These are phyloP conservation scores for Rhexocercosporidium sp. DNA, from an alignment of 2,329 filamentous ascomycete species.

Conservation along the genomic window DNA sequence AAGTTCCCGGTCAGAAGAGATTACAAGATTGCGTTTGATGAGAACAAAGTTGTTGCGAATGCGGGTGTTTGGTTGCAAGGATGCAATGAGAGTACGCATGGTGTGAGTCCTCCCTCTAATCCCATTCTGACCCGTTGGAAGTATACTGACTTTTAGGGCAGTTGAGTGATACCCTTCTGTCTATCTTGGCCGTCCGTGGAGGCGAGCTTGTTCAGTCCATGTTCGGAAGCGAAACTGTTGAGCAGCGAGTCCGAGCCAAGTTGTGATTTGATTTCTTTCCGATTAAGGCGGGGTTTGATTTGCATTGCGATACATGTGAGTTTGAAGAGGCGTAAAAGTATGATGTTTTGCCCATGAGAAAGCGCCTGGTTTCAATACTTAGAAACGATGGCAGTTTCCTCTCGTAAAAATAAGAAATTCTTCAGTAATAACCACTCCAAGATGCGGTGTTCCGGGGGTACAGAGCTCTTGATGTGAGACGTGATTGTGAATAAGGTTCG, in stretches of 20 bases:
- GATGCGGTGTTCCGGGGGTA: no score
- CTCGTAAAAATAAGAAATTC: neutral
- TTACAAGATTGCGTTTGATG: slow-evolving; percentile 76
- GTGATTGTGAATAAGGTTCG: no score
- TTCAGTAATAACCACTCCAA: neutral
- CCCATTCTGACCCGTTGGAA: neutral
- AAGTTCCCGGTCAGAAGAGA: slow-evolving; percentile 76
- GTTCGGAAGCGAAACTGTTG: slow-evolving; percentile 54
- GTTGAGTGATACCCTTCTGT: slow-evolving; percentile 82
- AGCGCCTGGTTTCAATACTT: neutral
- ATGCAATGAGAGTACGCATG: slow-evolving; percentile 91
- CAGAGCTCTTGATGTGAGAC: no score
- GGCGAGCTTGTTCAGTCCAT: slow-evolving; percentile 80
- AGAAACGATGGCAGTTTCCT: neutral
- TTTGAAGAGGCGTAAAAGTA: neutral
- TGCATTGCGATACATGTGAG: neutral
- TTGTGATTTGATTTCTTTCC: neutral
- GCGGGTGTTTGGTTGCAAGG: slow-evolving; percentile 92
- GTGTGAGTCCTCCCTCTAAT: slow-evolving; percentile 63
- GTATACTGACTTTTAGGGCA: slow-evolving; percentile 39
- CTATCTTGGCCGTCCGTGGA: slow-evolving; percentile 75
- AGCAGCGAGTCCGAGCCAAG: slow-evolving; percentile 10
- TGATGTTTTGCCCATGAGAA: neutral
- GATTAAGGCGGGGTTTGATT: neutral
- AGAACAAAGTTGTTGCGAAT: slow-evolving; percentile 65